Conservation (phyloP, 2,329 filamentous ascomycete genomes). For the Beauveria bassiana region DNA sequence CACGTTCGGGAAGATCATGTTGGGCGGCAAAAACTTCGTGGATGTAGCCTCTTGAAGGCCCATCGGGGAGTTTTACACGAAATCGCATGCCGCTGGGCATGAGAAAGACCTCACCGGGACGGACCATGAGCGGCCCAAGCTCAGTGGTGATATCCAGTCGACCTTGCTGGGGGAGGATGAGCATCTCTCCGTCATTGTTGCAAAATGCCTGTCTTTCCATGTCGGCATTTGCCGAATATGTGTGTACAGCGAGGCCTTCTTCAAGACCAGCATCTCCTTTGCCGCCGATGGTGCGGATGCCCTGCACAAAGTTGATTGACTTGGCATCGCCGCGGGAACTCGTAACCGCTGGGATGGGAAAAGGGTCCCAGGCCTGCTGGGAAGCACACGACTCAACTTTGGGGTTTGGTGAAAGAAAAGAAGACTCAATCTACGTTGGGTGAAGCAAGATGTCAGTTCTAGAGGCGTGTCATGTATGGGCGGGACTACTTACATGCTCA, state of each 20-base stretch:
- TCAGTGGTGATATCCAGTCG: slow-evolving; percentile 61
- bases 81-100: slow-evolving; percentile 57
- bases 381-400: slow-evolving; percentile 37
- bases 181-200: slow-evolving; percentile 57
- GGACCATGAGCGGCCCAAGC: slow-evolving; percentile 54
- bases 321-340: slow-evolving; percentile 26
- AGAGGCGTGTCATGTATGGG: background rate
- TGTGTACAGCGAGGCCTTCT: slow-evolving; percentile 41
- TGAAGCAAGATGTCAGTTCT: background rate
- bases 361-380: slow-evolving; percentile 42
- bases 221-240: slow-evolving; percentile 37
- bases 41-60: slow-evolving; percentile 57
- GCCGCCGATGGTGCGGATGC: slow-evolving; percentile 41
- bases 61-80: slow-evolving; percentile 30
- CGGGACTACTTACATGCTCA: slow-evolving; percentile 16
- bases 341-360: slow-evolving; percentile 19
- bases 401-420: slow-evolving; percentile 39
- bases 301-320: slow-evolving; percentile 37
- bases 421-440: slow-evolving; percentile 25
- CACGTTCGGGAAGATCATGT: slow-evolving; percentile 59
- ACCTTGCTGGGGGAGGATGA: slow-evolving; percentile 59
- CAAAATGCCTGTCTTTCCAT: slow-evolving; percentile 42
- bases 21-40: slow-evolving; percentile 59
- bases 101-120: slow-evolving; percentile 60
- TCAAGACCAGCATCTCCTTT: slow-evolving; percentile 41